A percentile compares a stretch with the other conserved stretches of the same genome.
These are phyloP conservation scores for Rhamnella rubrinervis DNA, from an alignment of 331 rosid species.

Conservation along the genomic window DNA sequence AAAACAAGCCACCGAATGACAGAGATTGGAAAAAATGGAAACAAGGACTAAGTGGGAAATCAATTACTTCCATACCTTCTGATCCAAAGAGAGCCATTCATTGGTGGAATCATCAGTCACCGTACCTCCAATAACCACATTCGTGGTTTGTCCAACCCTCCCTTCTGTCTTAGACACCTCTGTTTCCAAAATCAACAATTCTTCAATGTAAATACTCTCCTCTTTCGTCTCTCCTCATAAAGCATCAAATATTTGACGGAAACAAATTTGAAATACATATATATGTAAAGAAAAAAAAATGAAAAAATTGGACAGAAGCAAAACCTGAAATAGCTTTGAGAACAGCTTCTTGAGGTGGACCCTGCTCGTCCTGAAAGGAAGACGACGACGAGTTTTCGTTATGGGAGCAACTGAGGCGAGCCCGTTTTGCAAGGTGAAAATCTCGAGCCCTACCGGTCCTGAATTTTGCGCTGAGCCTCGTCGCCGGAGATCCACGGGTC, in stretches of 20 bases:
- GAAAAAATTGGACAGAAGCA: background rate
- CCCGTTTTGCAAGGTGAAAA: conserved; percentile 35
- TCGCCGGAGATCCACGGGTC: conserved; percentile 16
- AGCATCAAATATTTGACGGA: background rate
- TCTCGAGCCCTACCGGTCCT: conserved; percentile 31
- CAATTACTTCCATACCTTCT: conserved; percentile 53
- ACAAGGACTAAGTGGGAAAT: background rate
- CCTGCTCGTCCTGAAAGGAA: conserved; percentile 69
- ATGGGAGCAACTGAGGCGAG: conserved; percentile 48
- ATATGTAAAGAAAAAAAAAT: no score
- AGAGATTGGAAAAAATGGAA: background rate
- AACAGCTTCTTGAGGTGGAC: conserved; percentile 92
- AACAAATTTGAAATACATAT: background rate
- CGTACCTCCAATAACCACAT: conserved; percentile 94
- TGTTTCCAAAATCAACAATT: conserved; percentile 17
- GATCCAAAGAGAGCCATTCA: conserved; percentile 92
- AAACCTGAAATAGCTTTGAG: conserved; percentile 95
- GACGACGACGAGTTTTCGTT: conserved; percentile 44
- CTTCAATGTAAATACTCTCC: background rate
- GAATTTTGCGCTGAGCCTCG: conserved; percentile 20
- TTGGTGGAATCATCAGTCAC: conserved; percentile 83
- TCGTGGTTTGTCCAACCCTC: conserved; percentile 96
- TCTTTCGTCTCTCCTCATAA: background rate
- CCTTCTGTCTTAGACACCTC: conserved; percentile 99
- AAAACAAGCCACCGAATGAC: background rate